phyloP scores from a whole-genome alignment of 257 asterid species.

The Striga asiatica region DNA sequence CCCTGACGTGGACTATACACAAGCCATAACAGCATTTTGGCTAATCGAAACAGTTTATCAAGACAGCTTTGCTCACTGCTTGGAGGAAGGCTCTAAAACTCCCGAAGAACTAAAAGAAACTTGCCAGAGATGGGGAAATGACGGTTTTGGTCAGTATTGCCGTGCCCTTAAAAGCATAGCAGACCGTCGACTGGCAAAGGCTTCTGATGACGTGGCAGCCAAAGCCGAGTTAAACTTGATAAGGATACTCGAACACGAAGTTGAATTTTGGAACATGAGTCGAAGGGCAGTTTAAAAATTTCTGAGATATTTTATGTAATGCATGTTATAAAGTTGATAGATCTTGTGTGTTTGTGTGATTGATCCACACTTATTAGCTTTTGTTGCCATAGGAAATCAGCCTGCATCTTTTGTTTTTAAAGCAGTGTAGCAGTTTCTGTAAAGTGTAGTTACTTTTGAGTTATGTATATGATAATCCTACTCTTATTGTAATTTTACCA shows the following conservation, averaged over 20 bases:
- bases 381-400: too few species aligned
- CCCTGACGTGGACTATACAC: conserved; percentile 50
- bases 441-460: too few species aligned
- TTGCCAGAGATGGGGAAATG: conserved; percentile 67
- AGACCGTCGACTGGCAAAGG: conserved; percentile 36
- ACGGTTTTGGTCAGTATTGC: conserved; percentile 50
- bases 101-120: conserved; percentile 61
- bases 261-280: conserved; percentile 82
- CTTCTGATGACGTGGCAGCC: conserved; percentile 31
- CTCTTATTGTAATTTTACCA: too few species aligned
- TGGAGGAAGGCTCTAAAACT: conserved; percentile 46
- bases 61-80: conserved; percentile 77
- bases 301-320: too few species aligned
- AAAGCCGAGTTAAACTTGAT: conserved; percentile 48
- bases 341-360: too few species aligned
- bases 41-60: conserved; percentile 73
- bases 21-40: conserved; percentile 70
- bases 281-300: conserved; percentile 17
- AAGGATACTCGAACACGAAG: conserved; percentile 52
- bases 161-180: conserved; percentile 36
- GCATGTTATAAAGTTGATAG: too few species aligned
- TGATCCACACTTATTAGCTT: too few species aligned
- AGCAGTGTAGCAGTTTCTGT: too few species aligned
- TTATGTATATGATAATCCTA: too few species aligned
- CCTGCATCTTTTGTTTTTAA: too few species aligned